Conservation (phyloP, 202 grass and related monocot genomes). For the Hordeum pubiflorum region DNA sequence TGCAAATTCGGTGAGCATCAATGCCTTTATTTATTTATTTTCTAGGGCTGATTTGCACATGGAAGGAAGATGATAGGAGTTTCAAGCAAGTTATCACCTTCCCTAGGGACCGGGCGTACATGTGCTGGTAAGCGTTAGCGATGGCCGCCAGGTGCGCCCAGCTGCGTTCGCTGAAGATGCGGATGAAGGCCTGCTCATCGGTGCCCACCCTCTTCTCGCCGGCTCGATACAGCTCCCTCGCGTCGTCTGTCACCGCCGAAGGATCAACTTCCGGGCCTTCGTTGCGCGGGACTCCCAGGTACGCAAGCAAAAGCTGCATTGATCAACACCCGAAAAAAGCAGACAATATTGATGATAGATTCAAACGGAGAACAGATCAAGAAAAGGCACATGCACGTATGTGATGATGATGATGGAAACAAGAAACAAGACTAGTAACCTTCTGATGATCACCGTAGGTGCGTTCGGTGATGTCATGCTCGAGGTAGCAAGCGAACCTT, state of each 20-base stretch:
- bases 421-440: not conserved
- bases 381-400: no score
- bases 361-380: no score
- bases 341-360: no score
- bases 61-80: no score
- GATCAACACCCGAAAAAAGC: no score
- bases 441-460: conserved; percentile 61
- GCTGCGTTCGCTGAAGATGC: conserved; percentile 52
- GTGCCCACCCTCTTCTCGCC: conserved; percentile 73
- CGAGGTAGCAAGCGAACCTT: conserved; percentile 39
- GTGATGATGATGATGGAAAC: not conserved
- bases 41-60: no score
- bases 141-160: conserved; percentile 46
- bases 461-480: conserved; percentile 46
- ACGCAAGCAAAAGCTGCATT: conserved; percentile 41
- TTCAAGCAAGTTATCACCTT: conserved; percentile 15
- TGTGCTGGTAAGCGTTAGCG: conserved; percentile 47
- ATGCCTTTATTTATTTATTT: no score
- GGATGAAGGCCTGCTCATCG: conserved; percentile 64
- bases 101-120: conserved; percentile 44
- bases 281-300: conserved; percentile 26
- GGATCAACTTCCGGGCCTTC: conserved; percentile 43
- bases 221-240: conserved; percentile 48
- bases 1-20: not conserved
- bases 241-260: conserved; percentile 29